Evolutionary conservation across 2,329 filamentous ascomycete species (phyloP).

Genomic region (Ophiostoma sp.): DNA sequence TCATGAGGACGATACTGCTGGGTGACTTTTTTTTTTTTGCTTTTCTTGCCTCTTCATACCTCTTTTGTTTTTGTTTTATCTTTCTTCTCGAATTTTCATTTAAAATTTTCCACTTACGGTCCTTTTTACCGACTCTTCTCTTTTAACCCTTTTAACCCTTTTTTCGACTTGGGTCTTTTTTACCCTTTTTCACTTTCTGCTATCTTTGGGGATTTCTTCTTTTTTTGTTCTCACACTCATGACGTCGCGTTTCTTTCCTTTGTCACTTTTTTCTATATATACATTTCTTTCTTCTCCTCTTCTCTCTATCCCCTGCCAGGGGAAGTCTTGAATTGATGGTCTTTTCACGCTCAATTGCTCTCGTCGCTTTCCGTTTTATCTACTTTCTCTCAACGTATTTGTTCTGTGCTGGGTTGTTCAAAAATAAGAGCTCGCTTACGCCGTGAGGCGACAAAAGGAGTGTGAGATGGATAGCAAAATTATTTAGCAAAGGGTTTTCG

Average conservation of each 20-base stretch:
- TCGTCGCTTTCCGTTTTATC: neutral
- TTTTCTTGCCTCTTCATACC: neutral
- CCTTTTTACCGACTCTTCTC: neutral
- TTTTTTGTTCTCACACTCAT: neutral
- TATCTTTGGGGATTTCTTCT: neutral
- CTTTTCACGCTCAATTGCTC: neutral
- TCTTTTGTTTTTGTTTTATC: neutral
- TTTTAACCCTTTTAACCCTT: neutral
- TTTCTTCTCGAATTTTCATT: neutral
- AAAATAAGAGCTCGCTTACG: neutral
- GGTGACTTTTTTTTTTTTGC: neutral
- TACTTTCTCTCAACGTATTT: neutral
- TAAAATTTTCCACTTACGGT: neutral
- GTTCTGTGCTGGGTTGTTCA: neutral
- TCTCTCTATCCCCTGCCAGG: neutral
- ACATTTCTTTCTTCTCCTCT: neutral
- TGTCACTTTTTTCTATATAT: neutral
- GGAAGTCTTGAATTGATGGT: neutral
- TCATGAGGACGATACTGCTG: constrained; percentile 38
- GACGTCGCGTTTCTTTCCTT: neutral
- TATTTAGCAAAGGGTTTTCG: neutral
- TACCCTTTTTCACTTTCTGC: neutral
- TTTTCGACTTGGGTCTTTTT: neutral
- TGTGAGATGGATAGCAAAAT: neutral
- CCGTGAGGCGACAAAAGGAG: constrained; percentile 11